Base-by-base conservation (phyloP, 2,329 filamentous ascomycete species). In the Diaporthe amygdali region DNA sequence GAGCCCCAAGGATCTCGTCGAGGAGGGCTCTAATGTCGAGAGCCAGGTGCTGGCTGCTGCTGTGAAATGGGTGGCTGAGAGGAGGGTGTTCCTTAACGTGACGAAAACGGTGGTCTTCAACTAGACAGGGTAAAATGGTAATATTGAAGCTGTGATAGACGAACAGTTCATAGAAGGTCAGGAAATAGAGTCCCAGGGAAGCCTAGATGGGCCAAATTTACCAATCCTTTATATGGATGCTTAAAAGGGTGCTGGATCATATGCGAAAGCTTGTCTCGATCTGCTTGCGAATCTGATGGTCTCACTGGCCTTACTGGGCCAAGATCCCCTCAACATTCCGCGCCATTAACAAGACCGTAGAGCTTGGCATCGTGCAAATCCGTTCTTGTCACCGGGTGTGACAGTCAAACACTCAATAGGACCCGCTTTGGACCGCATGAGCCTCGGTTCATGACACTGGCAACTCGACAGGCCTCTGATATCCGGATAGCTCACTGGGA, bases 51-150 rank as follows among this genome's bases (percentile, higher is more conserved):
- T 96, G 75, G 93, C 93, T 4, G 90, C 93, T 4, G 94, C 94
- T 0, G 93, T 96, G 68, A 94, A 95, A 84, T 95, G 93, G 91
- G 93, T 93, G 82, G 91, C 92, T 30, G 93, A 96, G 87, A 88
- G 90, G 78, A 87, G 91, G 69, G 90, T 96, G 37, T 92, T 96
- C 78, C 82, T 96, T 74, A 95, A 95, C 78, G 92, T 92, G 20
- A 87, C 87, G 74, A 95, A 95, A 88, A 96, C 93, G 39, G 92
- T 95, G 32, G 93, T 95, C 2, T 95, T 95, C 81, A 85, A 84
- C 73, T 84, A 75, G 76, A n/a, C 41, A n/a, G 25, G 41, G 10
- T 17, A 5, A 9, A n/a, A 2, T 22, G 39, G 5, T 4, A 34
- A 34, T 34, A 5, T 3, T 10, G 17, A 5, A 17, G 2, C 22